Conservation (phyloP, 2,329 filamentous ascomycete species). For the Ophiostoma sp. region DNA sequence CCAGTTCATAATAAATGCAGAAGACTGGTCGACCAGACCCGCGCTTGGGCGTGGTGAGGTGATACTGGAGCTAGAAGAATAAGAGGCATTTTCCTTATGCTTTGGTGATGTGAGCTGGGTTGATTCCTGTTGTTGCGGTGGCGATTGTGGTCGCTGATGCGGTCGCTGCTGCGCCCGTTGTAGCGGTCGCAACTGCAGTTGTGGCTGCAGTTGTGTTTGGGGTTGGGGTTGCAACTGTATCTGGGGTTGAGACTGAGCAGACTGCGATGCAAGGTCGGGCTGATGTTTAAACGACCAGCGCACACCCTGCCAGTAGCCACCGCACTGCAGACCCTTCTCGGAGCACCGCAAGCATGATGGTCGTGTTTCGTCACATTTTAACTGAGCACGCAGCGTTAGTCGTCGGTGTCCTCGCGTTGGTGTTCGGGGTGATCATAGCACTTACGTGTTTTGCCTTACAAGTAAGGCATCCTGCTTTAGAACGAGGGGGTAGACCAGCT, state of each 20-base stretch:
- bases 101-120: not conserved
- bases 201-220: not conserved
- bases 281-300: constrained; percentile 14
- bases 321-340: constrained; percentile 9
- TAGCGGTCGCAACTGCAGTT: not conserved
- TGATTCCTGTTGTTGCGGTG: not conserved
- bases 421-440: not conserved
- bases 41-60: not conserved
- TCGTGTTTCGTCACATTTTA: constrained; percentile 14
- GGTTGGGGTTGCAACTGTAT: not conserved
- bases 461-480: constrained; percentile 13
- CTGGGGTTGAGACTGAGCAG: not conserved
- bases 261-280: not conserved
- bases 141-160: not conserved
- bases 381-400: not conserved
- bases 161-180: not conserved
- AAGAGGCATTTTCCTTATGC: no score
- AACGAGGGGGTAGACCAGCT: constrained; percentile 17
- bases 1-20: constrained; percentile 13
- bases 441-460: constrained; percentile 14
- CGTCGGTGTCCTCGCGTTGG: no score
- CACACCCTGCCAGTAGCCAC: constrained; percentile 14
- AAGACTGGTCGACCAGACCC: constrained; percentile 13
- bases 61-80: not conserved
- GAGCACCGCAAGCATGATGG: constrained; percentile 6